These are phyloP conservation scores for Cordia subcordata DNA, from an alignment of 257 asterid species.

Conservation along the genomic window DNA sequence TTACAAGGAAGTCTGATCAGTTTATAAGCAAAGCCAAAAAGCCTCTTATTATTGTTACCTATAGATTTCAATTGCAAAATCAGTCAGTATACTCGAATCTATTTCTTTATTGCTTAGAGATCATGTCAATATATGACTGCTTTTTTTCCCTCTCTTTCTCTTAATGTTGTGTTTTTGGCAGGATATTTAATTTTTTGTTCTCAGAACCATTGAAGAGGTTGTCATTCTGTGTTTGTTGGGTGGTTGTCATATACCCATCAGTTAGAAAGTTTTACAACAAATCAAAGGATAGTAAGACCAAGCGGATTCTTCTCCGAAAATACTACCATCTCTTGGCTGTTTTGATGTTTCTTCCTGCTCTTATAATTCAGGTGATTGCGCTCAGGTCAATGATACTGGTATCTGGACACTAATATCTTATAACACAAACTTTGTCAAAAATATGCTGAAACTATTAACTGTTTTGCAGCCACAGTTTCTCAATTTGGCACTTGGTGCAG, in stretches of 20 bases:
- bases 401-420: not conserved
- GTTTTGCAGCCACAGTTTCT: conserved; percentile 47
- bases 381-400: conserved; percentile 5
- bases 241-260: conserved; percentile 61
- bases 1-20: too few species aligned
- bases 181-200: conserved; percentile 73
- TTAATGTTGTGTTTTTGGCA: conserved; percentile 25
- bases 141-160: conserved; percentile 6
- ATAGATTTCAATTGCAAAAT: too few species aligned
- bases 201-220: conserved; percentile 79
- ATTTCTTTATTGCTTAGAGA: not conserved
- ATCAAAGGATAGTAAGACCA: conserved; percentile 76
- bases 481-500: conserved; percentile 87
- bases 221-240: conserved; percentile 73
- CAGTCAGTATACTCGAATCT: not conserved
- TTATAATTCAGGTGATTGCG: conserved; percentile 38
- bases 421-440: not conserved
- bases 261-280: conserved; percentile 66
- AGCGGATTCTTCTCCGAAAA: conserved; percentile 95
- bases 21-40: too few species aligned
- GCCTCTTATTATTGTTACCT: too few species aligned
- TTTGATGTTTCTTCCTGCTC: conserved; percentile 46
- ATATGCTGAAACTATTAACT: conserved; percentile 10
- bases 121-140: conserved; percentile 2
- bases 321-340: conserved; percentile 96